Evolutionary conservation across 768 basidiomycete genomes (phyloP), one percentile per base, ranked within the genome.

Genomic region (Omphalotus guepiniiformis): DNA sequence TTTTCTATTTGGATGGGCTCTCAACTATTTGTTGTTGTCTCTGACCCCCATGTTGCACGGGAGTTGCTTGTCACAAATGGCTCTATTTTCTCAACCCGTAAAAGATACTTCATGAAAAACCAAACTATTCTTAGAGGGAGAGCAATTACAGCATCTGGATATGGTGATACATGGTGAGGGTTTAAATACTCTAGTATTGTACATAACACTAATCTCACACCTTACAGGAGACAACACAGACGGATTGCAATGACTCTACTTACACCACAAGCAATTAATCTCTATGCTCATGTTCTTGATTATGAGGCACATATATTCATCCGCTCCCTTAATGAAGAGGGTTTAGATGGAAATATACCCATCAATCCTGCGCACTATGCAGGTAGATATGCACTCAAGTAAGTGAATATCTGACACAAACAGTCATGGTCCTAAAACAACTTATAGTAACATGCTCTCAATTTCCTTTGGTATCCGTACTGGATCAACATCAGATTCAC

Each of bases 1-100:
- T 61, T 48, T 50, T 58, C 58, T 26, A 51, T 63, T n/a, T 58
- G 53, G 51, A 54, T 63, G 56, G 61, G 61, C 13, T 46, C 53
- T 39, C 59, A 60, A 43, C 58, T 63, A 28, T 49, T 61, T 23
- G 56, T 63, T 39, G 55, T 63, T 16, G 47, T 63, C 12, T 58
- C 56, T 25, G 56, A 61, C 43, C 52, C 61, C 23, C 36, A 34
- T 7, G 54, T 59, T 19, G 61, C 56, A 4, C 50, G 54, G 3
- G 61, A 63, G 38, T 47, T 63, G 4, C 53, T 61, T 2, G 58
- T 61, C 6, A 55, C 53, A 16, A 51, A 59, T 39, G 61, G 61
- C 22, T 52, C 56, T 11, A 52, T 54, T 4, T 63, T 63, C 39
- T 59, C 59, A 21, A 55, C 53, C 21, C 59, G 61, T 18, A 59